phyloP scores from a whole-genome alignment of 2,329 filamentous ascomycete genomes.

The Thielaviopsis populi region DNA sequence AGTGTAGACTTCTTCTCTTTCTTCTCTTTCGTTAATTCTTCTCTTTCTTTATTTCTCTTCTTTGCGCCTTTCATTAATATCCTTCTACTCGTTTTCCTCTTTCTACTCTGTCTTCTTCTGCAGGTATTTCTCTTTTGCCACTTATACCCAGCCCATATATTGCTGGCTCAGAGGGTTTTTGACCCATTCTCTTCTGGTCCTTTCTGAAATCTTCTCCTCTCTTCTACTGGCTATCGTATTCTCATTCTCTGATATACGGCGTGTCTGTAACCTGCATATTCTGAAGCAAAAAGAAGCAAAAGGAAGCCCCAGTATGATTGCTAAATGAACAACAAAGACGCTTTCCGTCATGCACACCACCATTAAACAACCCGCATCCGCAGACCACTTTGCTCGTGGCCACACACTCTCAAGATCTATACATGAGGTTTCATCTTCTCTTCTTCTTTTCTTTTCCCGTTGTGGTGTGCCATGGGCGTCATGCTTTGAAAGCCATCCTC shows the following conservation, averaged over 20 bases:
- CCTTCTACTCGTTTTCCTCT: not conserved
- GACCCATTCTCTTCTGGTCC: not conserved
- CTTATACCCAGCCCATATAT: not conserved
- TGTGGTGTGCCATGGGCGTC: constrained; percentile 4
- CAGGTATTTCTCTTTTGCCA: not conserved
- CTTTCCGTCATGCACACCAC: not conserved
- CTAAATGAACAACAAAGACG: not conserved
- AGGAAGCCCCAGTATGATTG: not conserved
- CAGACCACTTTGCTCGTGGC: not conserved
- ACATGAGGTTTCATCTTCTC: not conserved
- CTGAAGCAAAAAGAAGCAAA: not conserved
- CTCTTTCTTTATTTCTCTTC: not conserved
- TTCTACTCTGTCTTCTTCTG: no score
- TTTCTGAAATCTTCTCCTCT: not conserved
- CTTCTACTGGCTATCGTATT: not conserved
- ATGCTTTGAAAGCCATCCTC: not conserved
- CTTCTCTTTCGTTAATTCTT: not conserved
- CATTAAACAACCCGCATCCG: not conserved
- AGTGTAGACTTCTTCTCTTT: not conserved
- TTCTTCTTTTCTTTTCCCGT: not conserved
- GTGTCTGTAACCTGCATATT: not conserved
- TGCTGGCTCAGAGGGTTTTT: not conserved
- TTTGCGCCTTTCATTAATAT: not conserved
- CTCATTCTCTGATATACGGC: not conserved
- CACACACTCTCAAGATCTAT: not conserved